A percentile compares a stretch with the other conserved stretches of the same genome.
Conservation (phyloP, 1,284 basidiomycete genomes). For the Microbotryum lychnidis-dioicae region DNA sequence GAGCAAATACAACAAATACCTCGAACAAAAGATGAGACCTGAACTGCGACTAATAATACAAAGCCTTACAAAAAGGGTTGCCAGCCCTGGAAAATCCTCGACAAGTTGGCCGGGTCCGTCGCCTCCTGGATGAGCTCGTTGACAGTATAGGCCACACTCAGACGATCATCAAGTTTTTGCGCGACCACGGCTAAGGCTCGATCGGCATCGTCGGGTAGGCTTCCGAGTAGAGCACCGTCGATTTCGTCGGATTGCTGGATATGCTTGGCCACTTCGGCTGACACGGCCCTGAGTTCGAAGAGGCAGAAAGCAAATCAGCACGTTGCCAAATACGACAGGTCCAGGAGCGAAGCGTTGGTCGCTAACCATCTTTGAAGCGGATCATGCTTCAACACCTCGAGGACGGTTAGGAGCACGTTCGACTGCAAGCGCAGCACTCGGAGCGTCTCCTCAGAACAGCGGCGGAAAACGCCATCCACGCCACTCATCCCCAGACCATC, state of each 20-base stretch:
- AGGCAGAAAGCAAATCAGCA: slow-evolving; percentile 12
- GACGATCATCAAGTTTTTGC: slow-evolving; percentile 68
- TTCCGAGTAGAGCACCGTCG: slow-evolving; percentile 25
- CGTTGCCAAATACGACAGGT: slow-evolving; percentile 5
- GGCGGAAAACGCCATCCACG: slow-evolving; percentile 86
- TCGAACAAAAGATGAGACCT: too few relatives aligned
- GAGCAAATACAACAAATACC: too few relatives aligned
- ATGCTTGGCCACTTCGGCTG: slow-evolving; percentile 28
- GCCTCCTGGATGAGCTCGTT: slow-evolving; percentile 89
- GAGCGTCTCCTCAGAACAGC: slow-evolving; percentile 89
- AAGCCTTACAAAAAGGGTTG: slow-evolving; percentile 1
- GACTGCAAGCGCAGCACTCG: slow-evolving; percentile 78
- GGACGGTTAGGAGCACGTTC: slow-evolving; percentile 81
- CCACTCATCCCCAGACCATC: slow-evolving; percentile 88
- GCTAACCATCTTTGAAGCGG: slow-evolving; percentile 82
- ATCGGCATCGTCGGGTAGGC: slow-evolving; percentile 67
- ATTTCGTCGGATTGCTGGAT: slow-evolving; percentile 28
- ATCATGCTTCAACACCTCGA: slow-evolving; percentile 96
- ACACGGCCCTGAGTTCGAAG: slow-evolving; percentile 26
- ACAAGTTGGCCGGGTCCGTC: slow-evolving; percentile 65
- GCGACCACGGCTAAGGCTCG: slow-evolving; percentile 70
- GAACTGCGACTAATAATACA: too few relatives aligned
- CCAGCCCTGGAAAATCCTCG: slow-evolving; percentile 55
- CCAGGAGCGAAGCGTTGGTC: neutral
- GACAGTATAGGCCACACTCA: slow-evolving; percentile 87